A percentile compares a stretch with the other conserved stretches of the same genome.
Conservation (phyloP, 306 rosid genomes). For the Hippophae gyantsensis region DNA sequence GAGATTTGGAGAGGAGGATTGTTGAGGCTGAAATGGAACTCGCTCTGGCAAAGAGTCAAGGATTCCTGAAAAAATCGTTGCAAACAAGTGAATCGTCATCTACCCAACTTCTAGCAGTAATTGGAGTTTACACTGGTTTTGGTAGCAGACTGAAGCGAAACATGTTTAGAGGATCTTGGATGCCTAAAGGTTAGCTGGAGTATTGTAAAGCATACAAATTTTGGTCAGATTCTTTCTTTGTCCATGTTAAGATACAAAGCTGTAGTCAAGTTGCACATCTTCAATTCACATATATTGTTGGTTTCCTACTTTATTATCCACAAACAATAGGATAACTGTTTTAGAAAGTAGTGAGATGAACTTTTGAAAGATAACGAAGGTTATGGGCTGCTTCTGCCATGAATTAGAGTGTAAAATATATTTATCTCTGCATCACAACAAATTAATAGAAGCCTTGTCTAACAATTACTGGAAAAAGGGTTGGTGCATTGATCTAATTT, state of each 20-base stretch:
- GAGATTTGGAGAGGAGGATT: constrained; percentile 88
- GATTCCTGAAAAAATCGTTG: constrained; percentile 58
- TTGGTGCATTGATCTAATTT: no score
- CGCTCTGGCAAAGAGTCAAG: constrained; percentile 92
- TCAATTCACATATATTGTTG: no score
- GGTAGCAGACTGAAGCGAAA: constrained; percentile 79
- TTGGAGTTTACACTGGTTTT: constrained; percentile 94
- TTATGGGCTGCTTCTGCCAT: no score
- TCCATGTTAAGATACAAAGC: neutral
- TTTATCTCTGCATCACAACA: no score
- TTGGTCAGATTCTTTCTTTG: neutral
- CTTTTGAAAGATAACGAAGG: no score
- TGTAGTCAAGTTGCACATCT: no score
- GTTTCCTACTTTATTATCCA: no score
- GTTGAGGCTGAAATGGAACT: constrained; percentile 95
- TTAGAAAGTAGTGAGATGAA: no score
- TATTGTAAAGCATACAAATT: neutral
- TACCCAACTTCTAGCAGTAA: constrained; percentile 70
- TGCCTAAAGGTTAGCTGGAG: constrained; percentile 76
- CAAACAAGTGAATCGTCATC: constrained; percentile 35
- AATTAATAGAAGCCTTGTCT: no score
- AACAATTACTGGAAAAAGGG: no score
- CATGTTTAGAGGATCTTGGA: constrained; percentile 89
- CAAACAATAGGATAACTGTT: no score
- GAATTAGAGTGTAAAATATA: no score